phyloP scores from a whole-genome alignment of 192 early-diverging fungal species.

The Coemansia sp. region DNA sequence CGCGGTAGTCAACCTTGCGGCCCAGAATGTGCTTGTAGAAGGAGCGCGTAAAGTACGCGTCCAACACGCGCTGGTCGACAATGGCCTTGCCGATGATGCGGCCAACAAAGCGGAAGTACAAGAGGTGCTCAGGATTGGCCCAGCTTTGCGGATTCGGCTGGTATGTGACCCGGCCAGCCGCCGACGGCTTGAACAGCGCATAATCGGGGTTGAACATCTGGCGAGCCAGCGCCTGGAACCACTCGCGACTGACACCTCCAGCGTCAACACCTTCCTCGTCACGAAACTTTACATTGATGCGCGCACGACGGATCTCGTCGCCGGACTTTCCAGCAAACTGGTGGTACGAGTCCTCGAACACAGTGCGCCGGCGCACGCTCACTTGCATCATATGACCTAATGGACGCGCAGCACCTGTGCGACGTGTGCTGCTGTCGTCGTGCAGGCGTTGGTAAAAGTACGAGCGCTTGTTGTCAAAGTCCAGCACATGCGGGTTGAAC shows the following conservation, averaged over 20 bases:
- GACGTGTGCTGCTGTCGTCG: constrained; percentile 62
- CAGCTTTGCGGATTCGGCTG: constrained; percentile 93
- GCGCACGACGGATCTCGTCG: constrained; percentile 91
- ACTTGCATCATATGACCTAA: constrained; percentile 68
- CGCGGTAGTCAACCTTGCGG: constrained; percentile 90
- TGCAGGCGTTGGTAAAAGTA: constrained; percentile 96
- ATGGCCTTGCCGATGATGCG: constrained; percentile 99
- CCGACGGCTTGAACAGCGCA: constrained; percentile 95
- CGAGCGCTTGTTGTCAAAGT: constrained; percentile 99
- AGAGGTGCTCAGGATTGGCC: constrained; percentile 90
- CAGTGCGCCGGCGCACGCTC: constrained; percentile 87
- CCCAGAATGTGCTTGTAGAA: constrained; percentile 98
- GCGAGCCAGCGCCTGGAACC: constrained; percentile 94
- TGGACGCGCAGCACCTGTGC: constrained; percentile 48
- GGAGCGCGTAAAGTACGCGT: constrained; percentile 96
- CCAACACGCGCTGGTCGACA: constrained; percentile 90
- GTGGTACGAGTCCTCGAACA: constrained; percentile 97
- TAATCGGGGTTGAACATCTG: constrained; percentile 99
- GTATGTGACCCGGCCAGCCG: constrained; percentile 93
- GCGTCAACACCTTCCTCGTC: constrained; percentile 98
- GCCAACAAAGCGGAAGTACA: constrained; percentile 98
- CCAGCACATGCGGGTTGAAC: constrained; percentile 95
- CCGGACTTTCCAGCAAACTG: constrained; percentile 87
- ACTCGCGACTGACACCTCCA: constrained; percentile 96
- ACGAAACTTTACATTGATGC: constrained; percentile 88